Evolutionary conservation across 306 rosid species (phyloP).

Genomic region (Quercus dentata): DNA sequence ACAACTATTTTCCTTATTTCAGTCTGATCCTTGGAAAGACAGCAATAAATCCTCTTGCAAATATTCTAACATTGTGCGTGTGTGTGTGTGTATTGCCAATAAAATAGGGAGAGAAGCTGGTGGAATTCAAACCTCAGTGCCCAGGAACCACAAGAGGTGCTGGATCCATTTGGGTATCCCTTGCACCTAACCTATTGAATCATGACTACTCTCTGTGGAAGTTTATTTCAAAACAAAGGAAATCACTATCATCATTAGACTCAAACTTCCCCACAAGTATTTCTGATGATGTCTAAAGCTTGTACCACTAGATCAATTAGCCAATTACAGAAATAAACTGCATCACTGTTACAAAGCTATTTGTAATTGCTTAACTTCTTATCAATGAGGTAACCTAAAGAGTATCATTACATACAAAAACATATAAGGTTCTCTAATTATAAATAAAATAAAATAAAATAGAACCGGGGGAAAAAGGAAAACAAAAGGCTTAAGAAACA

Average conservation of each 20-base stretch:
- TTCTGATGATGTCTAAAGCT: not conserved
- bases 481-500: not conserved
- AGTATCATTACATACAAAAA: constrained; percentile 1
- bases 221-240: not conserved
- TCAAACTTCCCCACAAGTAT: no score
- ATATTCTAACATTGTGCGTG: no score
- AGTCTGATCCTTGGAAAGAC: not conserved
- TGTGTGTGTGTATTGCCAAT: no score
- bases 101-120: no score
- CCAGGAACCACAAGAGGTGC: no score
- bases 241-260: not conserved
- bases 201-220: not conserved
- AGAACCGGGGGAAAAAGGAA: not conserved
- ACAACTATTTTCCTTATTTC: not conserved
- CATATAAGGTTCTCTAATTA: not conserved
- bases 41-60: no score
- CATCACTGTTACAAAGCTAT: not conserved
- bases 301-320: not conserved
- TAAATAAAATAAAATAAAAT: not conserved
- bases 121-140: no score
- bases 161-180: no score
- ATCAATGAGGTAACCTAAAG: not conserved
- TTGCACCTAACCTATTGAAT: not conserved
- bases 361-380: not conserved
- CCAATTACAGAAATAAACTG: not conserved